Percentiles rank a stretch among this genome's conserved stretches.
phyloP scores from a whole-genome alignment of 257 asterid species.

The Avicennia marina region DNA sequence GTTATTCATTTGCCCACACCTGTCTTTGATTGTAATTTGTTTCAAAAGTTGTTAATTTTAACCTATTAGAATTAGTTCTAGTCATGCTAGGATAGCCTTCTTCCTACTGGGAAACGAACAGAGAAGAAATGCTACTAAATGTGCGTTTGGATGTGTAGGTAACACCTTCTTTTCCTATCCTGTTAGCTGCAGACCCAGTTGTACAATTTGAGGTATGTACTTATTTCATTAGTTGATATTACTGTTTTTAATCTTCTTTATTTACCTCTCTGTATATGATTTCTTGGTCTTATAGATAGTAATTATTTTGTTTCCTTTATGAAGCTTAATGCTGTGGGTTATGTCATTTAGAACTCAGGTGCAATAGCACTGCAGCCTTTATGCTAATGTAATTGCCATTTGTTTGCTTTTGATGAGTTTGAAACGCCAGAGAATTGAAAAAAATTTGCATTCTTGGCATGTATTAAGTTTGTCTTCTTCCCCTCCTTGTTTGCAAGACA shows the following conservation, averaged over 20 bases:
- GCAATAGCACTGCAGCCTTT: background rate
- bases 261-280: background rate
- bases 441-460: background rate
- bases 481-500: background rate
- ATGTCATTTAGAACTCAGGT: background rate
- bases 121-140: conserved; percentile 12
- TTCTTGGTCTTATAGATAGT: background rate
- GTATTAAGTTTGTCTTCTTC: background rate
- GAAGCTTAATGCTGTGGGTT: background rate
- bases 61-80: background rate
- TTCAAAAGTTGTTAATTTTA: background rate
- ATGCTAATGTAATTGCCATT: background rate
- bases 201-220: conserved; percentile 82
- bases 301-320: background rate
- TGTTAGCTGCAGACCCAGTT: conserved; percentile 66
- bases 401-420: background rate
- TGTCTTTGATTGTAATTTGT: conserved; percentile 3
- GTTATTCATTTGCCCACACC: background rate
- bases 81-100: background rate
- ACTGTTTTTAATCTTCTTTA: background rate
- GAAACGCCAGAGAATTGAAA: background rate
- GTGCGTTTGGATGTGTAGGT: conserved; percentile 50
- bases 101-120: background rate
- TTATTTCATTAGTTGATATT: background rate
- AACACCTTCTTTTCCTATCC: conserved; percentile 78